Base-by-base conservation (phyloP, 2,329 filamentous ascomycete genomes). In the Akanthomyces dipterigenus region DNA sequence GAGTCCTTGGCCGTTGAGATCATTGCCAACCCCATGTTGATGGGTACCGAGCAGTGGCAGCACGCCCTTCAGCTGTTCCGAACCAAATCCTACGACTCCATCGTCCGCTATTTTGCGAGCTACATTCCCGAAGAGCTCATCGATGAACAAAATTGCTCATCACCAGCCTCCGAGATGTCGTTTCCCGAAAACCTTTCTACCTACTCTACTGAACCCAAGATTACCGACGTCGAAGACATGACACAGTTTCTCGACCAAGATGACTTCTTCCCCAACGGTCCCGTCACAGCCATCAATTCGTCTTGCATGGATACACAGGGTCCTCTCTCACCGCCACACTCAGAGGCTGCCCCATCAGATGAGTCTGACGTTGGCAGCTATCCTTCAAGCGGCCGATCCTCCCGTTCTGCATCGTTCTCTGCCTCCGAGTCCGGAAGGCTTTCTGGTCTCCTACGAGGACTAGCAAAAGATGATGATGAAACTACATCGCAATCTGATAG, bases 1-100 rank as follows among this genome's bases (percentile, higher is more conserved):
- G 79, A 84, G 67, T 80, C 81, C 53, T 80, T 83, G 54, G 80
- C 82, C n/a, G 73, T 83, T 66, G 82, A 85, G 72, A 85, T 86
- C 69, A 82, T 85, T 65, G 82, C 79, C 68, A 85, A 84, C 72
- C 82, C 83, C 18, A 76, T 76, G 60, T 75, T 86, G 65, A 82
- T 86, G 72, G 82, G 81, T 62, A 82, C 80, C 53, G 76, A 82
- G 20, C 82, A 85, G 73, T 86, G 83, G 83, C 77, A 82, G 65
- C 73, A 80, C 65, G 83, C 83, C 28, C 69, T 85, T 31, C 82
- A 85, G 68, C 79, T 85, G 60, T 85, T 86, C 68, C 80, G 83
- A 16, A 82, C 82, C 11, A 80, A 76, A 67, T 84, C 82, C 2
- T 79, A 84, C 61, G 83, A 86, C 70, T 85, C 82, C 20, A 80